phyloP scores from a whole-genome alignment of 164 flowering plant genomes.

The Berberis vulgaris region DNA sequence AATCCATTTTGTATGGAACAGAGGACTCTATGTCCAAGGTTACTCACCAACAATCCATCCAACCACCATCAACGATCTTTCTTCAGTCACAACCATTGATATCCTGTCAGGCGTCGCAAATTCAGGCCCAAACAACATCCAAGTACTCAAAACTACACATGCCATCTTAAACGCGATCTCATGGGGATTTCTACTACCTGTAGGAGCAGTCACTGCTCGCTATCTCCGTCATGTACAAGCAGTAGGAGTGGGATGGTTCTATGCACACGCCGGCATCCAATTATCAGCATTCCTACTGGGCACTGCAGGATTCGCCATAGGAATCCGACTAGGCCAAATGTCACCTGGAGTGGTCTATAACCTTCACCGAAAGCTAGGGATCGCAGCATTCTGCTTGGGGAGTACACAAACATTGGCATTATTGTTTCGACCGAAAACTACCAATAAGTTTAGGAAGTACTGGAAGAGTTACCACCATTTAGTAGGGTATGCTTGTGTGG shows the following conservation, averaged over 20 bases:
- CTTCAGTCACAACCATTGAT: constrained; percentile 58
- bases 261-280: constrained; percentile 66
- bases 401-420: constrained; percentile 73
- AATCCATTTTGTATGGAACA: constrained; percentile 74
- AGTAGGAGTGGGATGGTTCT: constrained; percentile 75
- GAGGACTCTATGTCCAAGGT: constrained; percentile 90
- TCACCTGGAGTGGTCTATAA: constrained; percentile 66
- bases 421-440: constrained; percentile 74
- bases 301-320: constrained; percentile 62
- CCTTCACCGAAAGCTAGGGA: constrained; percentile 73
- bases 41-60: constrained; percentile 96
- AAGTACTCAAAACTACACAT: constrained; percentile 37
- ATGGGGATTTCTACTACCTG: constrained; percentile 81
- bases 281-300: constrained; percentile 52
- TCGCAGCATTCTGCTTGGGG: constrained; percentile 59
- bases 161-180: constrained; percentile 60
- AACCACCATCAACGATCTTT: constrained; percentile 58
- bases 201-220: constrained; percentile 64
- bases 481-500: constrained; percentile 92
- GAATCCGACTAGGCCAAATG: constrained; percentile 57
- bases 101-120: constrained; percentile 41
- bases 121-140: constrained; percentile 16
- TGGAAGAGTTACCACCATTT: constrained; percentile 98
- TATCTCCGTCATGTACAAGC: constrained; percentile 66
- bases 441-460: constrained; percentile 72